Conservation (phyloP, 805 yeast genomes). For the Blastobotrys peoriensis region DNA sequence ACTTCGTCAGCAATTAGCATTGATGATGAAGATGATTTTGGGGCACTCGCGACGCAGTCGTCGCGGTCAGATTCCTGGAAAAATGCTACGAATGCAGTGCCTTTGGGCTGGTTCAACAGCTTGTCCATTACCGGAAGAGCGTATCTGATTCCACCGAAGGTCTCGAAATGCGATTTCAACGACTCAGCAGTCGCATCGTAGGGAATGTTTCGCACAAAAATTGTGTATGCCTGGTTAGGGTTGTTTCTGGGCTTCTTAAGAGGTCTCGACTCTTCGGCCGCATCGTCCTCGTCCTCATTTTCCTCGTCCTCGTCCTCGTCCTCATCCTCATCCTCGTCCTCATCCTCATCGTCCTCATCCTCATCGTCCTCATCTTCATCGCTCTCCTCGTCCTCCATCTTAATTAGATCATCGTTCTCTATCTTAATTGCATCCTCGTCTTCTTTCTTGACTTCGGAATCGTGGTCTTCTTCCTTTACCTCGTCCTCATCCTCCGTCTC, state of each 20-base stretch:
- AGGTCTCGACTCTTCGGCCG: constrained; percentile 7
- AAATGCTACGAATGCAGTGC: constrained; percentile 94
- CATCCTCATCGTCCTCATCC: constrained; percentile 25
- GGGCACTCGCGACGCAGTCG: constrained; percentile 71
- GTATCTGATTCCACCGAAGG: constrained; percentile 83
- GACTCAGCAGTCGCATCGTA: constrained; percentile 86
- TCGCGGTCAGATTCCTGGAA: constrained; percentile 52
- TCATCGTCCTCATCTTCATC: constrained; percentile 27
- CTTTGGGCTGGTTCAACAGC: constrained; percentile 79
- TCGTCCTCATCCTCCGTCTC: constrained; percentile 9
- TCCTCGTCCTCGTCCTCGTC: constrained; percentile 34
- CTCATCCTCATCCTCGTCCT: constrained; percentile 34
- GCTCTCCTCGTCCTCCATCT: constrained; percentile 28
- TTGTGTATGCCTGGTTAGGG: constrained; percentile 38
- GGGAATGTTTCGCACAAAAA: constrained; percentile 90
- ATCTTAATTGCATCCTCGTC: constrained; percentile 35
- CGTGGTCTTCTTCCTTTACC: constrained; percentile 37
- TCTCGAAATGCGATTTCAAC: constrained; percentile 67
- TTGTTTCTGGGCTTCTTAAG: constrained; percentile 24
- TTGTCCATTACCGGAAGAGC: constrained; percentile 91
- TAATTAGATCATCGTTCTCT: constrained; percentile 31
- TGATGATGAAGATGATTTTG: constrained; percentile 53
- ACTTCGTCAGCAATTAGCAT: constrained; percentile 90
- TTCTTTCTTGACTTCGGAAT: constrained; percentile 33
- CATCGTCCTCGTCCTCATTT: constrained; percentile 22